These are phyloP conservation scores for Trapa incisa DNA, from an alignment of 345 rosid genomes.

Conservation along the genomic window DNA sequence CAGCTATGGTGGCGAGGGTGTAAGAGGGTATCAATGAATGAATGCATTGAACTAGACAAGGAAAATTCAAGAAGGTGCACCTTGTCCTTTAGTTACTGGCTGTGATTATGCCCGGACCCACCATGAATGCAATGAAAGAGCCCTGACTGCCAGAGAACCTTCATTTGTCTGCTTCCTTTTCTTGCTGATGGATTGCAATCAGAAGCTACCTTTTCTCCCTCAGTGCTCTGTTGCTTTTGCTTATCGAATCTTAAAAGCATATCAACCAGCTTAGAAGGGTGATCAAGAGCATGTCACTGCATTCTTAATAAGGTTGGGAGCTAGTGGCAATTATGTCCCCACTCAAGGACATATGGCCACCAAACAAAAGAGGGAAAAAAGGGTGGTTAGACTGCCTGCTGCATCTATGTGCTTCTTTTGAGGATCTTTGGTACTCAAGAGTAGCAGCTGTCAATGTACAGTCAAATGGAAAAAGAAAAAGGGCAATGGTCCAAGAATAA, in stretches of 20 bases:
- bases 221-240: background rate
- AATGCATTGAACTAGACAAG: background rate
- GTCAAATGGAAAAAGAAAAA: background rate
- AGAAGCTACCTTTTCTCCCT: background rate
- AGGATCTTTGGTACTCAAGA: no score
- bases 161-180: slow-evolving; percentile 9
- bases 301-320: no score
- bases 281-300: no score
- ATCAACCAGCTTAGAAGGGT: no score
- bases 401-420: no score
- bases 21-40: background rate
- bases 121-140: no score
- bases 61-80: background rate
- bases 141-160: background rate
- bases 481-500: background rate
- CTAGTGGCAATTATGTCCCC: no score
- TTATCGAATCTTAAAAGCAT: no score
- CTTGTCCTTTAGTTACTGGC: background rate
- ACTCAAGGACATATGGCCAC: background rate
- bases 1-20: background rate
- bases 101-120: no score
- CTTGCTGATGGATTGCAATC: slow-evolving; percentile 13
- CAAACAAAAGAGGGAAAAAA: slow-evolving; percentile 2
- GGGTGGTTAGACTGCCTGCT: background rate
- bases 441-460: no score